Evolutionary conservation across 2,329 filamentous ascomycete species (phyloP).

Genomic region (Pseudogymnoascus sp.): DNA sequence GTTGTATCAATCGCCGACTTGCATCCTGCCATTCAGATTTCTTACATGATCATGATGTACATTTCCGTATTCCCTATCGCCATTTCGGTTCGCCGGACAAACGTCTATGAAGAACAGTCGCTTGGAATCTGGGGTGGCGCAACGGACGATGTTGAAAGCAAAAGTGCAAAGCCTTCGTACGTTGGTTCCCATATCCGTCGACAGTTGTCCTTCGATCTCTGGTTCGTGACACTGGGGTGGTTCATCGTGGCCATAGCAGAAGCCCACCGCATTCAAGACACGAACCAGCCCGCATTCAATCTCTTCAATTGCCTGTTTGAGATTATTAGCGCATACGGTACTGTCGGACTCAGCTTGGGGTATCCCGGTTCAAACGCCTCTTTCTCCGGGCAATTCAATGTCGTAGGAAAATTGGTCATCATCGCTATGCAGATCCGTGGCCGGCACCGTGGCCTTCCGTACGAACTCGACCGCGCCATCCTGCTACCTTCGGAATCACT

Average conservation of each 20-base stretch:
- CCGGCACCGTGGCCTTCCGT: conserved; percentile 58
- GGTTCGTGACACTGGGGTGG: conserved; percentile 90
- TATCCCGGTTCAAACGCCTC: conserved; percentile 68
- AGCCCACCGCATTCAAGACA: conserved; percentile 56
- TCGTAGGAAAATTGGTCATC: conserved; percentile 53
- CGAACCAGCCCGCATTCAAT: conserved; percentile 47
- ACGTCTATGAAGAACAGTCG: conserved; percentile 90
- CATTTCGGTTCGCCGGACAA: conserved; percentile 86
- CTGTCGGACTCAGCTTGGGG: conserved; percentile 82
- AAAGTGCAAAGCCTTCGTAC: conserved; percentile 60
- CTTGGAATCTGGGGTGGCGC: conserved; percentile 59
- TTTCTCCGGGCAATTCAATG: conserved; percentile 72
- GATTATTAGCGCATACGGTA: conserved; percentile 83
- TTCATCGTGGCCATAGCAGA: conserved; percentile 91
- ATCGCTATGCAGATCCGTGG: conserved; percentile 63
- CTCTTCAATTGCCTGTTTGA: conserved; percentile 70
- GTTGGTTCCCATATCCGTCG: conserved; percentile 84
- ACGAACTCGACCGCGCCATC: conserved; percentile 61
- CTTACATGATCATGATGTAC: conserved; percentile 99
- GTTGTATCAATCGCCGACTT: conserved; percentile 69
- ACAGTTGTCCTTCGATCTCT: conserved; percentile 93
- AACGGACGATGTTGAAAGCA: conserved; percentile 39
- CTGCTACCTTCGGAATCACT: conserved; percentile 57
- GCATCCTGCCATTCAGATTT: conserved; percentile 86
- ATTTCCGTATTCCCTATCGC: conserved; percentile 96